phyloP scores from a whole-genome alignment of 768 basidiomycete genomes.

The Kwoniella bestiolae region DNA sequence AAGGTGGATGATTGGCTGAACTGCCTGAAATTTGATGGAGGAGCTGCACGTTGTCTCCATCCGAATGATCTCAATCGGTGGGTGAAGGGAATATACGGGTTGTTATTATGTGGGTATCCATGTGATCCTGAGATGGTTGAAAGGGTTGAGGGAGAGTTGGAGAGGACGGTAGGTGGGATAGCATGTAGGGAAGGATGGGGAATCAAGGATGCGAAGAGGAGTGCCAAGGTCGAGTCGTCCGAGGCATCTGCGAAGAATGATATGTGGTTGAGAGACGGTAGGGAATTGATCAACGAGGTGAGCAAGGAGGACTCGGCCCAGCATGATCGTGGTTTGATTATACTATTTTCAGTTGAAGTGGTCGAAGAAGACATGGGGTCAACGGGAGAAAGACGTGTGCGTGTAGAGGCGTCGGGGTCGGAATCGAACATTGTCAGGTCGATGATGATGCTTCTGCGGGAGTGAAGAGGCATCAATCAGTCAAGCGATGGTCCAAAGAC shows the following conservation, averaged over 20 bases:
- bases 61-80: constrained; percentile 47
- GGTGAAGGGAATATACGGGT: constrained; percentile 28
- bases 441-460: constrained; percentile 47
- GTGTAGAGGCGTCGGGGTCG: constrained; percentile 27
- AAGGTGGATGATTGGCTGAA: constrained; percentile 50
- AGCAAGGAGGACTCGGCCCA: constrained; percentile 51
- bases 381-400: constrained; percentile 11
- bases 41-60: constrained; percentile 52
- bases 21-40: constrained; percentile 39
- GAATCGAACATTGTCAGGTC: constrained; percentile 55
- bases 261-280: constrained; percentile 51
- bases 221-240: constrained; percentile 50
- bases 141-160: constrained; percentile 25
- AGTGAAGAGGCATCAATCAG: too few species aligned
- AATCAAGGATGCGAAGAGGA: constrained; percentile 44
- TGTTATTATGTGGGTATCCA: neutral
- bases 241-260: constrained; percentile 55
- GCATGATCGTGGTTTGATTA: constrained; percentile 32
- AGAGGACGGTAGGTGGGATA: constrained; percentile 33
- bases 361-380: constrained; percentile 4
- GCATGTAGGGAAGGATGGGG: constrained; percentile 41
- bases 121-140: constrained; percentile 16
- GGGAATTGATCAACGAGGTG: constrained; percentile 37
- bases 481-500: neutral
- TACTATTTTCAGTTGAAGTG: neutral